A percentile compares a stretch with the other conserved stretches of the same genome.
Evolutionary conservation across 2,329 filamentous ascomycete genomes (phyloP).

Genomic region (Cucurbitaria berberidis): DNA sequence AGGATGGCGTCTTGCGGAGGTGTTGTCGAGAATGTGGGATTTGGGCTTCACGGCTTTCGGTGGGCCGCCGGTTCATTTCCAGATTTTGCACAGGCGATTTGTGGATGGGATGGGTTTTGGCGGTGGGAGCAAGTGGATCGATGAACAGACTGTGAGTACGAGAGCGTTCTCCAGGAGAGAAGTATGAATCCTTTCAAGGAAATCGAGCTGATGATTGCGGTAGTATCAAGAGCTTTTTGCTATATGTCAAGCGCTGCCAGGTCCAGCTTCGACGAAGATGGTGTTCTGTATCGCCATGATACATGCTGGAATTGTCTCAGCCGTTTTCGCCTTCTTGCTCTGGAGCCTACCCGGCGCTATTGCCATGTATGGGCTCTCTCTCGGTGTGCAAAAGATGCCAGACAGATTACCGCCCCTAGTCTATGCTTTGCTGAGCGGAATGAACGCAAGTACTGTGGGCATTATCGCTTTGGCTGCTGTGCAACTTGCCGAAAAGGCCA

Average conservation of each 20-base stretch:
- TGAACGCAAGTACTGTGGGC: slow-evolving; percentile 75
- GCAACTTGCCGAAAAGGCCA: slow-evolving; percentile 69
- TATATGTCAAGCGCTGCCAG: slow-evolving; percentile 70
- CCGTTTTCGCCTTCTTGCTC: slow-evolving; percentile 65
- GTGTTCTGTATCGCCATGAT: slow-evolving; percentile 70
- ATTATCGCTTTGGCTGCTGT: slow-evolving; percentile 74
- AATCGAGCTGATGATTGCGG: neutral
- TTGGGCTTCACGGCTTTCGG: slow-evolving; percentile 71
- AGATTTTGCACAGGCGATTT: slow-evolving; percentile 69
- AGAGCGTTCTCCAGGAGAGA: neutral
- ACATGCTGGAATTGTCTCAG: slow-evolving; percentile 64
- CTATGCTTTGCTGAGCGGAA: slow-evolving; percentile 72
- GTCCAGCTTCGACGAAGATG: slow-evolving; percentile 75
- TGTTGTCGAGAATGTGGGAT: slow-evolving; percentile 57
- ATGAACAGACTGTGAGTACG: slow-evolving; percentile 66
- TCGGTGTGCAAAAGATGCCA: slow-evolving; percentile 68
- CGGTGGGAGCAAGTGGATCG: slow-evolving; percentile 66
- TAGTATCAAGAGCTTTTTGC: slow-evolving; percentile 77
- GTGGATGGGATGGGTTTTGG: slow-evolving; percentile 58
- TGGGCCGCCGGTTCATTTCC: slow-evolving; percentile 73
- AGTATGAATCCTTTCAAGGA: neutral
- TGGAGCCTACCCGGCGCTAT: slow-evolving; percentile 75
- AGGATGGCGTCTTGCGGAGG: slow-evolving; percentile 32
- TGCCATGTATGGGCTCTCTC: slow-evolving; percentile 70
- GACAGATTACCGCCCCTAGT: slow-evolving; percentile 65